Evolutionary conservation across 768 basidiomycete genomes (phyloP), one percentile per base, ranked within the genome.

Genomic region (Boletellus ananas): DNA sequence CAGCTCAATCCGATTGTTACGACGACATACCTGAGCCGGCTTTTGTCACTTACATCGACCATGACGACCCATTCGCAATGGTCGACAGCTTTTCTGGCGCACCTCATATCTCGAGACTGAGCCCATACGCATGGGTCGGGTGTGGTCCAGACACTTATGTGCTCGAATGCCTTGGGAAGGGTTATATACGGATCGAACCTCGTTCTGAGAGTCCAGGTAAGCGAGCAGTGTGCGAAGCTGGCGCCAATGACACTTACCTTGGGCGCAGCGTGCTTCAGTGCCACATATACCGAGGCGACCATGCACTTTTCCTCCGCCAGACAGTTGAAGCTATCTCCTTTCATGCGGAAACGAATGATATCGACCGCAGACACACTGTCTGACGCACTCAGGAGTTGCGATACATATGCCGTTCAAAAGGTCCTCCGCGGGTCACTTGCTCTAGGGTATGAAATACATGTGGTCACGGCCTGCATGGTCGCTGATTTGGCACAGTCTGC

Each of bases 131-230:
- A 6, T 93, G 93, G 93, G 85, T 95, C 8, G 80, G 81, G 3
- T 90, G 88, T 58, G 89, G 91, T 7, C 72, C 74, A 4, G 76
- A 82, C 33, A 65, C 80, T 14, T 88, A 85, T 64, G 78, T 94
- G 8, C 72, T 94, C 2, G 87, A 90, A 60, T 83, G 84, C 54
- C 66, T 89, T n/a, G 80, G 79, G 12, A 78, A 76, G 53, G 90
- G 90, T 2, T 75, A 78, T 58, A 71, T 93, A 43, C 80, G 83
- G 36, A 72, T 93, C 13, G 79, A 83, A 50, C 77, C 73, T 4
- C 58, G 64, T 1, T 47, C 68, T 43, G 72, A 61, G 45, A 64
- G 69, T 45, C 66, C 69, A 60, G 69, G 75, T 74, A 48, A 51
- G 57, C 38, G 10, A 41, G 45, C 11, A 21, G 23, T 33, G 50